A percentile compares a stretch with the other conserved stretches of the same genome.
Conservation (phyloP, 169 alveolate species). For the Cyclospora cayetanensis region DNA sequence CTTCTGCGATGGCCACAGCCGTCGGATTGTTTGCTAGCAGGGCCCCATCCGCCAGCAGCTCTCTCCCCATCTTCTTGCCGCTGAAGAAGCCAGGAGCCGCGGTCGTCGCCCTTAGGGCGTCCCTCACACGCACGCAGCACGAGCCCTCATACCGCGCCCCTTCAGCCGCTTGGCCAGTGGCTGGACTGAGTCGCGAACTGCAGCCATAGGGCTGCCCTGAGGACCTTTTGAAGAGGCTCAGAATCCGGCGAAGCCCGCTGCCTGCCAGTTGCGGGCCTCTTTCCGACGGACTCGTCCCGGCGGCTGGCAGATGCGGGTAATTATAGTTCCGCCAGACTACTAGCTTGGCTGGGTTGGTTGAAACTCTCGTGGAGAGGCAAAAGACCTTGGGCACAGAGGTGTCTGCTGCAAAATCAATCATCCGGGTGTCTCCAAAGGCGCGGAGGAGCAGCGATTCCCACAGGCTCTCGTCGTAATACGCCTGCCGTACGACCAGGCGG, state of each 20-base stretch:
- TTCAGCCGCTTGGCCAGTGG: background rate
- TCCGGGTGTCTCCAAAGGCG: slow-evolving; percentile 79
- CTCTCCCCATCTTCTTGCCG: slow-evolving; percentile 80
- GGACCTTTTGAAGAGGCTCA: too few relatives aligned
- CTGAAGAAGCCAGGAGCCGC: slow-evolving; percentile 90
- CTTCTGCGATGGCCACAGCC: slow-evolving; percentile 85
- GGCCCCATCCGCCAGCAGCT: slow-evolving; percentile 87
- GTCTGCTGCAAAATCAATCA: slow-evolving; percentile 87
- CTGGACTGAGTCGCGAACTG: background rate
- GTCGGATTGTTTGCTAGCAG: slow-evolving; percentile 88
- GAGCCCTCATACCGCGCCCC: slow-evolving; percentile 76
- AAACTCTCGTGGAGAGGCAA: slow-evolving; percentile 82
- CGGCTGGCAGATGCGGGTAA: too few relatives aligned
- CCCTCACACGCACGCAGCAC: slow-evolving; percentile 74
- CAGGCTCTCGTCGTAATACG: slow-evolving; percentile 82
- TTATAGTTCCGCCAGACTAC: slow-evolving; percentile 83
- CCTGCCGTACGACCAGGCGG: slow-evolving; percentile 83
- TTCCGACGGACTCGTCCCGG: too few relatives aligned
- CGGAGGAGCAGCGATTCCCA: slow-evolving; percentile 77
- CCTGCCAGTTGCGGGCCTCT: too few relatives aligned
- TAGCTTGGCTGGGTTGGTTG: slow-evolving; percentile 81
- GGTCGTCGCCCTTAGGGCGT: slow-evolving; percentile 87
- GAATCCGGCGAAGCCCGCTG: too few relatives aligned
- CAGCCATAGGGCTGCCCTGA: too few relatives aligned
- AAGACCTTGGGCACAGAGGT: slow-evolving; percentile 83